Conservation (phyloP, 331 rosid species). For the Pyracantha coccinea region DNA sequence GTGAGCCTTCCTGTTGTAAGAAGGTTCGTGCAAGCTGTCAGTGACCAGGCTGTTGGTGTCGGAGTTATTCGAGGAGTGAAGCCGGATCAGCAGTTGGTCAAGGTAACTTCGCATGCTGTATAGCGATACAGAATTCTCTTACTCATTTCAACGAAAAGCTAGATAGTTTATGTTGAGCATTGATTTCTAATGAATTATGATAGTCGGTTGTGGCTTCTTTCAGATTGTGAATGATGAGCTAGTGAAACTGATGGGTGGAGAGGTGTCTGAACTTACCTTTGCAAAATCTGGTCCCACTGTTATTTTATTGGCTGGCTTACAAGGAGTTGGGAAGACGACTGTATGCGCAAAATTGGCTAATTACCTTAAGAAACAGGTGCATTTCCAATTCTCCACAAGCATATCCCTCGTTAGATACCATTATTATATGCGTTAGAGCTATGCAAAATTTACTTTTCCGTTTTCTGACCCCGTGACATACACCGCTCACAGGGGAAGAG, state of each 20-base stretch:
- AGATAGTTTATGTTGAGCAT: slow-evolving; percentile 6
- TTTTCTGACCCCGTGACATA: slow-evolving; percentile 18
- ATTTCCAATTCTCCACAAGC: background rate
- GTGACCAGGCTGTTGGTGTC: slow-evolving; percentile 90
- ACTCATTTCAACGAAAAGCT: background rate
- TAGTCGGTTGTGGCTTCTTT: slow-evolving; percentile 19
- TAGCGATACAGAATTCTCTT: background rate
- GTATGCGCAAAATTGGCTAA: slow-evolving; percentile 87
- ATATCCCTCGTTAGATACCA: too few relatives aligned
- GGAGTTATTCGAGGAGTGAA: slow-evolving; percentile 85
- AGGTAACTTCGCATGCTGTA: slow-evolving; percentile 24
- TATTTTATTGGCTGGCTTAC: slow-evolving; percentile 91
- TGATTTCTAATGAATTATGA: slow-evolving; percentile 1
- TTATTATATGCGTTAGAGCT: background rate
- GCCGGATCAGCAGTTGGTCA: slow-evolving; percentile 96
- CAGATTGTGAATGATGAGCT: slow-evolving; percentile 94
- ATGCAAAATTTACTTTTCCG: background rate
- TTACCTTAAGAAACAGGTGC: slow-evolving; percentile 88
- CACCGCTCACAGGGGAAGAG: slow-evolving; percentile 66
- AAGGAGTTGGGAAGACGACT: slow-evolving; percentile 98
- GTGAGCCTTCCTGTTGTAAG: slow-evolving; percentile 99
- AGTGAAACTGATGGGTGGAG: slow-evolving; percentile 95
- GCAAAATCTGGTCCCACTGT: slow-evolving; percentile 76
- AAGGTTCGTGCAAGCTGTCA: slow-evolving; percentile 92
- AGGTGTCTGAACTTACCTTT: slow-evolving; percentile 76